Base-by-base conservation (phyloP, 2,329 filamentous ascomycete genomes). In the Cladophialophora exuberans region DNA sequence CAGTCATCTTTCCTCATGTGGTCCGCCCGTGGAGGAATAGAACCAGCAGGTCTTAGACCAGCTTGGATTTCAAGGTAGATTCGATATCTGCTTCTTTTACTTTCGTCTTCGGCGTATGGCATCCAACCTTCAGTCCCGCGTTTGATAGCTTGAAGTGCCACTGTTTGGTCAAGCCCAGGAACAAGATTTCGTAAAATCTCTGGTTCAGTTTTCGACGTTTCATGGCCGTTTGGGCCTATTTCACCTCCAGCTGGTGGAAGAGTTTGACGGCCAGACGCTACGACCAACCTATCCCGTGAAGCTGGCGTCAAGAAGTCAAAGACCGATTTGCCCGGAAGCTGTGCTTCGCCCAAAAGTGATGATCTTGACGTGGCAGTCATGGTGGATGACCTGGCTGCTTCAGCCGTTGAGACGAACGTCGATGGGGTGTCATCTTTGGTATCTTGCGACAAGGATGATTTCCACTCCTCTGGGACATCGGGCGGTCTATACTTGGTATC, bases 251-350 rank as follows among this genome's bases (percentile, higher is more conserved):
- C 94, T 6, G 84, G 83, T 0, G 94, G 94, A 2, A 99, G 81
- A 66, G 93, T 83, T 2, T 73, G 73, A 54, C 85, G 90, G 1
- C 92, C 92, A 2, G 90, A 90, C 1, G 85, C 85, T 9, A 83
- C 79, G 2, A 82, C 90, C 39, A 99, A 81, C 22, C 86, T 84
- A 47, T 93, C 87, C 58, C 94, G 85, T 3, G 89, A 84, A 28
- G 88, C 82, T 0, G 89, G 79, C 0, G 89, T 89, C 62, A 99
- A 81, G 71, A 89, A 99, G 72, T 97, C 92, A 70, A 97, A 99
- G 2, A 99, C 86, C 0, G 94, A 97, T 74, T 97, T 97, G 0
- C 90, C 90, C 0, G 92, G 92, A 0, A 97, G 76, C 30, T 84
- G 82, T 33, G 83, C 79, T 73, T 97, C 93, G 30, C 92, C 92